Evolutionary conservation across 306 rosid genomes (phyloP), one percentile per base, ranked within the genome.

Genomic region (Elaeagnus macrophylla): DNA sequence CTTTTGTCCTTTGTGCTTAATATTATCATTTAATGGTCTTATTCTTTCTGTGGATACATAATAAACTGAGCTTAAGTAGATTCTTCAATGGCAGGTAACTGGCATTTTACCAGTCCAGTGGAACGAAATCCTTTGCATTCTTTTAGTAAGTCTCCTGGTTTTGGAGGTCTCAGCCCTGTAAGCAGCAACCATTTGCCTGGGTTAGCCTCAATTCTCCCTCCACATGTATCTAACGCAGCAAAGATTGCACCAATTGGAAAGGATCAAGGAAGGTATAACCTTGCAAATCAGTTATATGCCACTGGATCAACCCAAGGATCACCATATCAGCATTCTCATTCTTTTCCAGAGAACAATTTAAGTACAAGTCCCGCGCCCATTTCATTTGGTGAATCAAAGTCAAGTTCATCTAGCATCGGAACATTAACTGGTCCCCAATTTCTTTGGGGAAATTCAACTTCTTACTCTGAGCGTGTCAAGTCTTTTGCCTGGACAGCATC

Each of bases 391-490:
- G 93, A 78, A 39, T 57, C 79, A 42, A 79, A 52, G 51, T 79
- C 86, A 41, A 76, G 66, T 76, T 70, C 85, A 61, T 75, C 95
- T 41, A 73, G 80, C 53, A 66, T 85, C 53, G 97, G 94, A 52
- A 89, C 94, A 11, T 61, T 89, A 62, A 79, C 94, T 51, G 94
- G 95, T 73, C 90, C 88, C 51, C 95, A 89, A 73, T 89, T 89
- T 78, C 97, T 85, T 39, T 89, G 97, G 97, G 97, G 97, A 66
- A 85, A 85, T 62, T 86, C 95, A 8, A 77, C 83, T 64, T 84
- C 85, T 39, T 85, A 79, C 55, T 44, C 87, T 0, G 89, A 79
- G 54, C 81, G 20, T 53, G 47, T 81, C 37, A 85, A 61, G 60
- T 79, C 90, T 59, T 71, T 86, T 70, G 81, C 84, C 2, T 83